These are phyloP conservation scores for Trichophyton equinum DNA, from an alignment of 2,329 filamentous ascomycete species.

Conservation along the genomic window DNA sequence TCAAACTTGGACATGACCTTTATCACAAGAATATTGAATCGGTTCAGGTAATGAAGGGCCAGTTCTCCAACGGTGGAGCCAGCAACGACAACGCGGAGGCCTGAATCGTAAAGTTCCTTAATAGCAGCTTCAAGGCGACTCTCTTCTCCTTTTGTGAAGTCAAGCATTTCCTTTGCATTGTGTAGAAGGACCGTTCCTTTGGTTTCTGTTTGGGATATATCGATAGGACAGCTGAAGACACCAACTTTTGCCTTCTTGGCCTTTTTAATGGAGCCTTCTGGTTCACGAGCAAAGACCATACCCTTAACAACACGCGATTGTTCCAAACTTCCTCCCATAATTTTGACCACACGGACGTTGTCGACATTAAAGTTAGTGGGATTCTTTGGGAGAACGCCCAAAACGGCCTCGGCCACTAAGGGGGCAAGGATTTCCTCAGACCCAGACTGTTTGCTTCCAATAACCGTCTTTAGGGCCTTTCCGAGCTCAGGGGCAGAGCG, in stretches of 20 bases:
- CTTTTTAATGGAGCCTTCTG: slow-evolving; percentile 86
- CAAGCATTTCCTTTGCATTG: slow-evolving; percentile 96
- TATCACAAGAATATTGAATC: slow-evolving; percentile 89
- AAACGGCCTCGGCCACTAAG: slow-evolving; percentile 70
- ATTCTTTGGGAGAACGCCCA: slow-evolving; percentile 91
- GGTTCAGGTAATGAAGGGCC: slow-evolving; percentile 94
- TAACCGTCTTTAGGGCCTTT: slow-evolving; percentile 90
- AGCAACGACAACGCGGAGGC: slow-evolving; percentile 79
- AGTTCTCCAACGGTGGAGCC: slow-evolving; percentile 91
- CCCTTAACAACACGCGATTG: slow-evolving; percentile 92
- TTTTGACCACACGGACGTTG: slow-evolving; percentile 98
- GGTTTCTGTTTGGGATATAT: slow-evolving; percentile 92
- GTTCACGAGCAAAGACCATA: slow-evolving; percentile 96
- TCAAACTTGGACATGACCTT: slow-evolving; percentile 98
- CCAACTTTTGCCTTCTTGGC: slow-evolving; percentile 86
- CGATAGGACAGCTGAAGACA: slow-evolving; percentile 91
- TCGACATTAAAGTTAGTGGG: slow-evolving; percentile 95
- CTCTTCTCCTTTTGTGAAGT: slow-evolving; percentile 97
- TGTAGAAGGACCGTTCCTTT: slow-evolving; percentile 95
- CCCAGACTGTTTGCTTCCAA: slow-evolving; percentile 93
- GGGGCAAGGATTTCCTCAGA: slow-evolving; percentile 78
- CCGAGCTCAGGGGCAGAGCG: slow-evolving; percentile 68
- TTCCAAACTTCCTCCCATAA: slow-evolving; percentile 92
- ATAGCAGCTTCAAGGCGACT: slow-evolving; percentile 75
- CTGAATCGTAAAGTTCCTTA: slow-evolving; percentile 92